These are phyloP conservation scores for Aspergillus phoenicis DNA, from an alignment of 2,329 filamentous ascomycete genomes.

Conservation along the genomic window DNA sequence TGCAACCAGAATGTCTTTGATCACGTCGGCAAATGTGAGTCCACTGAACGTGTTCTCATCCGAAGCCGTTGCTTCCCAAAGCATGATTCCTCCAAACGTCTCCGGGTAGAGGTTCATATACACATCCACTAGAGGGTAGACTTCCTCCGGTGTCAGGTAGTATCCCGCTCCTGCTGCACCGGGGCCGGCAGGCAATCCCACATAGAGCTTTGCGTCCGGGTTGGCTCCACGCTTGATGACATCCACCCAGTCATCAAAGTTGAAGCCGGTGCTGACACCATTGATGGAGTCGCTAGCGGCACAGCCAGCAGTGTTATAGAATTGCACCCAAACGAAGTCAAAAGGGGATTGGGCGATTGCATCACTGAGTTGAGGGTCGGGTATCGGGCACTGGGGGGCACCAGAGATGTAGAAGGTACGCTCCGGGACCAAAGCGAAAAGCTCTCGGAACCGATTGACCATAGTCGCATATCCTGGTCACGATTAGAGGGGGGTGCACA, in stretches of 20 bases:
- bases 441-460: conserved; percentile 50
- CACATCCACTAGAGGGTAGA: conserved; percentile 47
- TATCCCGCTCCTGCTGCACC: conserved; percentile 34
- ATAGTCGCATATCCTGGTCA: conserved; percentile 49
- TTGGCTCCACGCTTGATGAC: conserved; percentile 41
- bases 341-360: conserved; percentile 51
- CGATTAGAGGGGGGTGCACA: not conserved
- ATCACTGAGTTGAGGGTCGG: conserved; percentile 50
- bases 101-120: conserved; percentile 44
- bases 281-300: conserved; percentile 50
- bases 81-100: conserved; percentile 61
- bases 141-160: conserved; percentile 54
- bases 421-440: conserved; percentile 39
- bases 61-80: conserved; percentile 60
- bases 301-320: conserved; percentile 58
- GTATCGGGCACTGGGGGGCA: conserved; percentile 56
- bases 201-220: conserved; percentile 54
- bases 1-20: conserved; percentile 48
- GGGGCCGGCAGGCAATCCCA: conserved; percentile 52
- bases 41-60: conserved; percentile 49
- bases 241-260: conserved; percentile 51
- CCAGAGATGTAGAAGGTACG: conserved; percentile 54
- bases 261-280: conserved; percentile 42
- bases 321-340: conserved; percentile 59
- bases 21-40: conserved; percentile 50